Conservation (phyloP, 192 early-diverging fungal species). For the Neocallimastix lanati region DNA sequence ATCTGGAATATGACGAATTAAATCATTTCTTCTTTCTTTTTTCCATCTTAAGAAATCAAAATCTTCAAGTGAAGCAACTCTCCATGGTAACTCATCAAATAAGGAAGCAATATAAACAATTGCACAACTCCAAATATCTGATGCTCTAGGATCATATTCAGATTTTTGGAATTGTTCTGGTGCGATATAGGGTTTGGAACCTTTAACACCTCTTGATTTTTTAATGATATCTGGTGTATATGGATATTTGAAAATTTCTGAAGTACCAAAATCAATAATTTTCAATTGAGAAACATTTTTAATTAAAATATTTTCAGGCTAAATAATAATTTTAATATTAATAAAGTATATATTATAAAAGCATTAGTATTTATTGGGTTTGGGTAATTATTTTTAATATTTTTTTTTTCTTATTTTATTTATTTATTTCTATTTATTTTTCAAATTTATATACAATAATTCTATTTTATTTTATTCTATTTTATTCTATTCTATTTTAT, state of each 20-base stretch:
- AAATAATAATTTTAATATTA: too few relatives aligned
- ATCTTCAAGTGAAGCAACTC: background rate
- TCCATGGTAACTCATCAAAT: constrained; percentile 1
- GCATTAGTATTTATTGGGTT: too few relatives aligned
- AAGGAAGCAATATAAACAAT: background rate
- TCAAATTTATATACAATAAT: too few relatives aligned
- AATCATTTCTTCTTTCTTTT: background rate
- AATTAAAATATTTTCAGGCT: background rate
- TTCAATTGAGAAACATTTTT: background rate
- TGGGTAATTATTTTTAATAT: too few relatives aligned
- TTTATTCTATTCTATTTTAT: too few relatives aligned
- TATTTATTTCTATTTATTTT: too few relatives aligned
- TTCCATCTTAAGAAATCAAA: background rate
- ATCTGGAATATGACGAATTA: background rate
- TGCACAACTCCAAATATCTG: constrained; percentile 1
- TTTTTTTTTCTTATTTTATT: too few relatives aligned
- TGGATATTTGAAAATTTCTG: background rate
- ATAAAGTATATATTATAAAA: too few relatives aligned
- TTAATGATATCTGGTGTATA: background rate
- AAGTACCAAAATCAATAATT: constrained; percentile 3
- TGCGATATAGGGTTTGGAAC: background rate
- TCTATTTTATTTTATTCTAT: too few relatives aligned
- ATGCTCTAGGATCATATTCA: background rate
- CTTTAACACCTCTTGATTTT: background rate
- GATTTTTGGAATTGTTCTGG: constrained; percentile 1